phyloP scores from a whole-genome alignment of 495 filamentous ascomycete genomes.

The Penicillium ucsense region DNA sequence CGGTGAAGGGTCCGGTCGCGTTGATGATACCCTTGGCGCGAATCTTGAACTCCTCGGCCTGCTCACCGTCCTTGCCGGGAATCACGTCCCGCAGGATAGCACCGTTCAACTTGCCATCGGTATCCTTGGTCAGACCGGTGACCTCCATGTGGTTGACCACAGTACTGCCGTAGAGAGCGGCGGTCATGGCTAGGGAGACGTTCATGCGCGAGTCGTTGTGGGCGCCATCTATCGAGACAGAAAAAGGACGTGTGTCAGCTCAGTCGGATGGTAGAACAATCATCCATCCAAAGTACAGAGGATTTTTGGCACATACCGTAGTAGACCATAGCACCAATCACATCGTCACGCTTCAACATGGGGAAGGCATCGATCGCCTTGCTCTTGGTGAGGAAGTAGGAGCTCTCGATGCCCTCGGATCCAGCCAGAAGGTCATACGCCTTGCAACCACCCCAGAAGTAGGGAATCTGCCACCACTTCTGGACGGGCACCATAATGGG shows the following conservation, averaged over 20 bases:
- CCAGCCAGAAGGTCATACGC: conserved; percentile 91
- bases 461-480: conserved; percentile 95
- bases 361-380: conserved; percentile 94
- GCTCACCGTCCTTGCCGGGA: conserved; percentile 44
- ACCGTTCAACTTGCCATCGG: conserved; percentile 66
- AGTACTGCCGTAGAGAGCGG: conserved; percentile 84
- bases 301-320: conserved; percentile 47
- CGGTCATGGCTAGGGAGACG: conserved; percentile 90
- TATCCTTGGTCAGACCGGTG: conserved; percentile 71
- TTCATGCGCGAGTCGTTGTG: conserved; percentile 99
- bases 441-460: conserved; percentile 96
- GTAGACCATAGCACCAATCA: conserved; percentile 90
- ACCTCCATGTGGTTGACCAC: conserved; percentile 93
- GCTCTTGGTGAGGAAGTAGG: conserved; percentile 90
- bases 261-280: not conserved
- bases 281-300: not conserved
- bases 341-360: conserved; percentile 83
- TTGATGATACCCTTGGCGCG: conserved; percentile 90
- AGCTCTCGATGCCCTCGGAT: conserved; percentile 92
- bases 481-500: conserved; percentile 96
- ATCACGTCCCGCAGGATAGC: conserved; percentile 71
- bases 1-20: conserved; percentile 92
- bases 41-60: conserved; percentile 56
- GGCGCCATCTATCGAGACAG: conserved; percentile 56
- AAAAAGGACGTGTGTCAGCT: not conserved